A percentile compares a stretch with the other conserved stretches of the same genome.
Evolutionary conservation across 2,329 filamentous ascomycete genomes (phyloP).

Genomic region (Arthrobotrys pseudoclavata): DNA sequence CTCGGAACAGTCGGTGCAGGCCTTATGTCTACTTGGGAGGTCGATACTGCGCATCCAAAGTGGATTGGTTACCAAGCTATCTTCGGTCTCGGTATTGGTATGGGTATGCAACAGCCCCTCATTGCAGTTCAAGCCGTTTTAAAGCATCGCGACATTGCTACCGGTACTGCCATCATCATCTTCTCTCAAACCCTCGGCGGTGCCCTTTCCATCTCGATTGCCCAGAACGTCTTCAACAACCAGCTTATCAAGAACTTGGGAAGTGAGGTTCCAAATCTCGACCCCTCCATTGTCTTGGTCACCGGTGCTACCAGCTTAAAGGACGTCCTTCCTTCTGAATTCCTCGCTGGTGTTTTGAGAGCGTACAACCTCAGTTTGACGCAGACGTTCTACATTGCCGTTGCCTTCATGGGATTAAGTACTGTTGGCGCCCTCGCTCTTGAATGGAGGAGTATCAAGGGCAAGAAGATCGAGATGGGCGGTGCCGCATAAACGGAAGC

Average conservation of each 20-base stretch:
- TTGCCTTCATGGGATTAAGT: slow-evolving; percentile 69
- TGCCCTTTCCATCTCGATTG: slow-evolving; percentile 69
- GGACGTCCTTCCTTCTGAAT: slow-evolving; percentile 67
- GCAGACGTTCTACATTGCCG: slow-evolving; percentile 71
- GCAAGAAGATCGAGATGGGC: slow-evolving; percentile 63
- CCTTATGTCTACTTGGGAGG: slow-evolving; percentile 67
- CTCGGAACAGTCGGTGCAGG: slow-evolving; percentile 65
- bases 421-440: slow-evolving; percentile 69
- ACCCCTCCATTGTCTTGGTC: slow-evolving; percentile 70
- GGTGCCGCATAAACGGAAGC: slow-evolving; percentile 46
- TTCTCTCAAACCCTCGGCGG: slow-evolving; percentile 69
- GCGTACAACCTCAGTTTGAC: slow-evolving; percentile 71
- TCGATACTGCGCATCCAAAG: slow-evolving; percentile 64
- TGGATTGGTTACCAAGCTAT: slow-evolving; percentile 73
- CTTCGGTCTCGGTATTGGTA: slow-evolving; percentile 68
- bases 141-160: slow-evolving; percentile 66
- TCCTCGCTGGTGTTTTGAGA: slow-evolving; percentile 67
- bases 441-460: slow-evolving; percentile 69
- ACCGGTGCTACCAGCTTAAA: slow-evolving; percentile 71
- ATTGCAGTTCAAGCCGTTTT: slow-evolving; percentile 70
- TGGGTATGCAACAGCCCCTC: slow-evolving; percentile 68
- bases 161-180: slow-evolving; percentile 68
- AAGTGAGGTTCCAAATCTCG: slow-evolving; percentile 68
- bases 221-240: slow-evolving; percentile 68
- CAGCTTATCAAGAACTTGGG: slow-evolving; percentile 66